These are phyloP conservation scores for Hemileia vastatrix DNA, from an alignment of 1,284 basidiomycete genomes.

Conservation along the genomic window DNA sequence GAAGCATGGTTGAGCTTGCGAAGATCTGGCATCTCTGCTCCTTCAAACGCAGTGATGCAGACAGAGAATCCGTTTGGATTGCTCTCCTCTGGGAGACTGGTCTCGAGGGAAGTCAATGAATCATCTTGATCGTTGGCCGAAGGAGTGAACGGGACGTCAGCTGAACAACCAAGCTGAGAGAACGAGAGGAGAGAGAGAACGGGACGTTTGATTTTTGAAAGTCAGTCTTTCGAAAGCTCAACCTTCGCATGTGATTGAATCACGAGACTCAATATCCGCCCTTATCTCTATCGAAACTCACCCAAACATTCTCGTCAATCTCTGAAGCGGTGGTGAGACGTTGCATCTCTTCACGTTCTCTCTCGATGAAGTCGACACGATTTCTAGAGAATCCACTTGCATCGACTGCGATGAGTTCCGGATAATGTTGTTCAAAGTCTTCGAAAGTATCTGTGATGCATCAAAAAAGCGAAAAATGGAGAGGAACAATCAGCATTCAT, in stretches of 20 bases:
- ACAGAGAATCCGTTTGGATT: constrained; percentile 34
- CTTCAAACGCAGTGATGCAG: constrained; percentile 35
- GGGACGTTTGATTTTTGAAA: neutral
- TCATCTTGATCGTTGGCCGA: constrained; percentile 3
- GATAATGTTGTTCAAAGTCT: constrained; percentile 49
- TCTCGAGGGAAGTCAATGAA: neutral
- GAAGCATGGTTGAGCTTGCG: constrained; percentile 22
- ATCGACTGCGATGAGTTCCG: constrained; percentile 51
- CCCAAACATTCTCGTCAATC: constrained; percentile 57
- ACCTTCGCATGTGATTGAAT: neutral
- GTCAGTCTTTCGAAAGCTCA: neutral
- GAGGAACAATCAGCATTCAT: no score
- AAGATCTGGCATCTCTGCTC: constrained; percentile 21
- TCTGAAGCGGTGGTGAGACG: constrained; percentile 73
- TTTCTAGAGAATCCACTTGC: constrained; percentile 47
- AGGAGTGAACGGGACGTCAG: neutral
- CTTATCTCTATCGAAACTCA: constrained; percentile 37
- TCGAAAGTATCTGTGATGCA: constrained; percentile 54
- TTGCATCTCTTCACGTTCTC: constrained; percentile 79
- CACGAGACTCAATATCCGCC: no score
- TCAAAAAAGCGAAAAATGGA: no score
- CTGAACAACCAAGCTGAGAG: constrained; percentile 6
- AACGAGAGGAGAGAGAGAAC: neutral
- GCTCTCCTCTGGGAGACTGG: constrained; percentile 1
- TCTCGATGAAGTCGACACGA: constrained; percentile 49